A percentile compares a stretch with the other conserved stretches of the same genome.
These are phyloP conservation scores for Lichtheimia hyalospora DNA, from an alignment of 371 early-diverging fungal species.

Conservation along the genomic window DNA sequence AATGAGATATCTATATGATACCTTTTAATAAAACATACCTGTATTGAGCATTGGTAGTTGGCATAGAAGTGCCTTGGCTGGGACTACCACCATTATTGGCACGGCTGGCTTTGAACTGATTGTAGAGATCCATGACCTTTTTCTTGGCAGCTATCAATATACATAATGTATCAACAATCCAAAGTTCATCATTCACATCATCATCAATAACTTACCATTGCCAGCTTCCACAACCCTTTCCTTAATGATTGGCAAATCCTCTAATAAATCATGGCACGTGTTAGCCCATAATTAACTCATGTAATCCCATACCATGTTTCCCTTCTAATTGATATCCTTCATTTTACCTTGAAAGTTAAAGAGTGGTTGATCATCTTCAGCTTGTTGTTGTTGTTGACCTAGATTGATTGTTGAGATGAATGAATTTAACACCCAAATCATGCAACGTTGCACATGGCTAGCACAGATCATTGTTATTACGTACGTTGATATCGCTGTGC, in stretches of 20 bases:
- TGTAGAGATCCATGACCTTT: slow-evolving; percentile 46
- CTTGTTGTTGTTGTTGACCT: slow-evolving; percentile 20
- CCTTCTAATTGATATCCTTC: too few relatives aligned
- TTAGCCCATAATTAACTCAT: not conserved
- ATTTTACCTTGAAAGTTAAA: slow-evolving; percentile 42
- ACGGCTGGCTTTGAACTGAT: slow-evolving; percentile 39
- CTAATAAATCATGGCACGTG: slow-evolving; percentile 10
- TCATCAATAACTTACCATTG: slow-evolving; percentile 27
- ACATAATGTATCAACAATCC: not conserved
- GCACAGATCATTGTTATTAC: not conserved
- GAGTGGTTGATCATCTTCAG: slow-evolving; percentile 33
- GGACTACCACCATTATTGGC: slow-evolving; percentile 12
- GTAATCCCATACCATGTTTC: not conserved
- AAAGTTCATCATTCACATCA: too few relatives aligned
- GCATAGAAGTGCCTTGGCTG: slow-evolving; percentile 25
- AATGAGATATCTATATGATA: not conserved
- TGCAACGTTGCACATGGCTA: too few relatives aligned
- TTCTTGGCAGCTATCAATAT: slow-evolving; percentile 44
- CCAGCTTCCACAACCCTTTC: slow-evolving; percentile 51
- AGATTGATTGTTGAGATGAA: too few relatives aligned
- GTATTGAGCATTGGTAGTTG: slow-evolving; percentile 47
- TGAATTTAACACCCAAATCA: too few relatives aligned
- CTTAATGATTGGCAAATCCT: slow-evolving; percentile 51
- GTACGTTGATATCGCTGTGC: slow-evolving; percentile 16
- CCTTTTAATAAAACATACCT: slow-evolving; percentile 17